phyloP scores from a whole-genome alignment of 305 asterid genomes.

The Fraxinus ornus region DNA sequence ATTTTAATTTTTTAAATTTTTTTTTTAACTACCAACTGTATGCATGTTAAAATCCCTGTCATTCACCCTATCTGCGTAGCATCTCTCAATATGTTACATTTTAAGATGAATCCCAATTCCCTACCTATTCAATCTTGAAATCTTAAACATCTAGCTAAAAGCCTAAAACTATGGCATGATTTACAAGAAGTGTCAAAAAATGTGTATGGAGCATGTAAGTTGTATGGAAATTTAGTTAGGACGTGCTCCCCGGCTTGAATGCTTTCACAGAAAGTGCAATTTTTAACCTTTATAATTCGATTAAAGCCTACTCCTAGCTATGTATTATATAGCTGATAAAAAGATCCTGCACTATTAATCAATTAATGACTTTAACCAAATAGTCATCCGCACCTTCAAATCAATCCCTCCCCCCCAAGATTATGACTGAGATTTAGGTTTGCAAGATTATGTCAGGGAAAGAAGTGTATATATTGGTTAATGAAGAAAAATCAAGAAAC shows the following conservation, averaged over 20 bases:
- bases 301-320: neutral
- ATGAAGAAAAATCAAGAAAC: neutral
- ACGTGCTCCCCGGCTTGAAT: neutral
- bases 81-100: too few relatives aligned
- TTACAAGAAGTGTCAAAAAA: neutral
- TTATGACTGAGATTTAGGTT: neutral
- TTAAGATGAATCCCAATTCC: too few relatives aligned
- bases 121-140: neutral
- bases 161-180: neutral
- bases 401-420: neutral
- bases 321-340: neutral
- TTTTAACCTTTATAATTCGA: neutral
- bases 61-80: too few relatives aligned
- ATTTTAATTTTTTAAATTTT: too few relatives aligned
- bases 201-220: neutral
- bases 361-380: neutral
- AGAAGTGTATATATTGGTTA: neutral
- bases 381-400: neutral
- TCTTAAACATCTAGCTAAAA: neutral
- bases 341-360: neutral
- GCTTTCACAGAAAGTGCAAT: neutral
- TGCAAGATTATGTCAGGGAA: neutral
- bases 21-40: too few relatives aligned
- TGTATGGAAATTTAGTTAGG: neutral
- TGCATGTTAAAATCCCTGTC: too few relatives aligned